Base-by-base conservation (phyloP, 371 early-diverging fungal species). In the Apophysomyces variabilis region DNA sequence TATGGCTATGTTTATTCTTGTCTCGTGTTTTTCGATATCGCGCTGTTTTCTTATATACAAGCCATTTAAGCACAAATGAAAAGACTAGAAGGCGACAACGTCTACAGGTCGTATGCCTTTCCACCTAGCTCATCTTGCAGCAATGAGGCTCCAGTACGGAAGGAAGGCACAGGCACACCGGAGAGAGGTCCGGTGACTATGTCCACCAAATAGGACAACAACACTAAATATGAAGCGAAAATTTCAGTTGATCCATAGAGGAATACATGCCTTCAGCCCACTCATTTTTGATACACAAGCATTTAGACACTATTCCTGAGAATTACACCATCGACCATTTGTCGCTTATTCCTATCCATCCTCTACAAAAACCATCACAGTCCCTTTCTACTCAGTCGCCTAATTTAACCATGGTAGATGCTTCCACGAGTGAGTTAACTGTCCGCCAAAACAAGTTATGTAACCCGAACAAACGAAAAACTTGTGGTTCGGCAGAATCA, bases 261-360 rank as follows among this genome's bases (percentile, higher is more conserved):
- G 21, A 21, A 21, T 21, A 7, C 32, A 5, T 26, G 6, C 5
- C 54, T 21, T 9, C 8, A 7, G 16, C 65, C 63, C 18, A 66
- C 71, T 12, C 71, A 66, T 57, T 71, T 26, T 71, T 56, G 64
- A 62, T 58, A 65, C 64, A 7, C 62, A 66, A 57, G 66, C 71
- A 16, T n/a, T 71, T 36, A 56, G 68, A 32, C 65, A 60, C 37
- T 62, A 62, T 36, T 66, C 73, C 69, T 21, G 73, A 67, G 45
- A 73, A 73, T 62, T 73, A 69, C 56, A 73, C 69, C 21, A 73
- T 73, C 57, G 73, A 69, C 12, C 69, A 73, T 60, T 66, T 67
- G 21, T 61, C 69, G 36, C 62, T 61, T 39, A 58, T 63, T 38
- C 58, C 65, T 16, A 65, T 59, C 44, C 11, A 47, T 58, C 13